Base-by-base conservation (phyloP, 2,329 filamentous ascomycete genomes). In the Dactylellina leptospora region DNA sequence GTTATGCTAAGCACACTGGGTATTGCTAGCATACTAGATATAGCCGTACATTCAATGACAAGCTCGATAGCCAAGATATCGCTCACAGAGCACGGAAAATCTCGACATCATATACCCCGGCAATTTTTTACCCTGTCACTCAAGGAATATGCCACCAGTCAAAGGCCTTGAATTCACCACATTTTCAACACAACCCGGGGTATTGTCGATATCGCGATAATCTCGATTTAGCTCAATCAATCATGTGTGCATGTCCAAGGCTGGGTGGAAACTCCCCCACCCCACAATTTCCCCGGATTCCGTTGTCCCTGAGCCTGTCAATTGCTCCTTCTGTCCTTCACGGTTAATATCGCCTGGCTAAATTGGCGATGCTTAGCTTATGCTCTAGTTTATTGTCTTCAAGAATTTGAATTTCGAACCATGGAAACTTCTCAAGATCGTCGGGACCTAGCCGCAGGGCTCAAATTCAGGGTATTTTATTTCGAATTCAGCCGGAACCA, bases 71-170 rank as follows among this genome's bases (percentile, higher is more conserved):
- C n/a, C n/a, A n/a, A n/a, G n/a, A n/a, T n/a, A 33, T 6, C 13
- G 13, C 30, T 6, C 6, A 33, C 30, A 6, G 6, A 13, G 13
- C 13, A 44, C 55, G 47, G 55, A 58, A 62, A 58, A 71, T 58
- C 48, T 71, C 33, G 16, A 36, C 22, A 18, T 36, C 1, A 50
- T 33, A 61, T 42, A 16, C 28, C 50, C 48, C n/a, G n/a, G n/a
- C n/a, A n/a, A n/a, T n/a, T n/a, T n/a, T n/a, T n/a, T n/a, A n/a
- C n/a, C n/a, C n/a, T n/a, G n/a, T n/a, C n/a, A n/a, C n/a, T n/a
- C n/a, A n/a, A n/a, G n/a, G n/a, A n/a, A n/a, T n/a, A 70, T 22
- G 64, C 55, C 64, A 70, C 64, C 64, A 70, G 64, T 71, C 9
- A 58, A 22, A 62, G 30, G 18, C 18, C 13, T 13, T 13, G 9